phyloP scores from a whole-genome alignment of 441 rosid species.

The Pelargonium fulgidum region DNA sequence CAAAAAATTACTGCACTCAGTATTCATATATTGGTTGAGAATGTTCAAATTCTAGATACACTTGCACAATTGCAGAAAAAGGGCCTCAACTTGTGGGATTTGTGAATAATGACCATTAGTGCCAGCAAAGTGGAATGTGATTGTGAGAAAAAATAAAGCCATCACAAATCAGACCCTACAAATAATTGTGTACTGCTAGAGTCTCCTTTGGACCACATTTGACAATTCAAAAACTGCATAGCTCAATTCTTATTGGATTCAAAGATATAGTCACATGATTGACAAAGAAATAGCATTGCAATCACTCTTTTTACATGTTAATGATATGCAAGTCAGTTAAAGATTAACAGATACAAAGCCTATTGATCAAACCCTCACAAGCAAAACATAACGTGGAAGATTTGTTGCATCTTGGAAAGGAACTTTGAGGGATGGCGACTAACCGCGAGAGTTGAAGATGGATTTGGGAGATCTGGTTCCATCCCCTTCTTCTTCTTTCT shows the following conservation, averaged over 20 bases:
- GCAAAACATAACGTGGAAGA: constrained; percentile 65
- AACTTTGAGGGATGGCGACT: constrained; percentile 53
- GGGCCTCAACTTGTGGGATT: no score
- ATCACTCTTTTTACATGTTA: not conserved
- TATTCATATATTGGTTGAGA: no score
- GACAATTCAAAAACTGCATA: not conserved
- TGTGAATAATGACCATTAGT: no score
- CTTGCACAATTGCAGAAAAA: no score
- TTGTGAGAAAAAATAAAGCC: no score
- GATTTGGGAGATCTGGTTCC: constrained; percentile 34
- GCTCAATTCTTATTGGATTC: not conserved
- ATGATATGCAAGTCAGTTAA: no score
- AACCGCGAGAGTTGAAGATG: constrained; percentile 48
- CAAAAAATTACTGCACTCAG: not conserved
- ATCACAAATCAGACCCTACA: no score
- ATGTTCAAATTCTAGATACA: no score
- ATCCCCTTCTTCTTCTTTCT: constrained; percentile 67
- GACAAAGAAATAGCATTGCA: not conserved
- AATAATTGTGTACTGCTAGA: no score
- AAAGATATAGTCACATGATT: not conserved
- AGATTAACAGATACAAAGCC: not conserved
- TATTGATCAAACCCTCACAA: constrained; percentile 31
- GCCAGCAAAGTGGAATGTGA: no score
- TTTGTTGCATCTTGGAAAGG: constrained; percentile 65
- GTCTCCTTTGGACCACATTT: not conserved